phyloP scores from a whole-genome alignment of 2,329 filamentous ascomycete species.

The Tolypocladium pustulatum region DNA sequence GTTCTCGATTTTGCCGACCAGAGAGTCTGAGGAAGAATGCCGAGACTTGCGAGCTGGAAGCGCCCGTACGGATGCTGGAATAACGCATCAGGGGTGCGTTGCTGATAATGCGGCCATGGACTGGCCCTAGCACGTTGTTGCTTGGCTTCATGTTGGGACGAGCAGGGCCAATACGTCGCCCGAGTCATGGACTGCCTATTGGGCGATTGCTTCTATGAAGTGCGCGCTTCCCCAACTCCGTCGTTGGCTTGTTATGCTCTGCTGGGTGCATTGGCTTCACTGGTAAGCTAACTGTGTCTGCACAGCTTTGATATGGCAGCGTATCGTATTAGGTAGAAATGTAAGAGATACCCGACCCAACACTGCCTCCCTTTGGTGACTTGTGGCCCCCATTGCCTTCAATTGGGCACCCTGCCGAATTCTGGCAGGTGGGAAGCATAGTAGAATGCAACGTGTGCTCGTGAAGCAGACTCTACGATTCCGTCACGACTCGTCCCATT shows the following conservation, averaged over 20 bases:
- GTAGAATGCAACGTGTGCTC: background rate
- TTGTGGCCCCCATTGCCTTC: conserved; percentile 1
- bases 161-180: background rate
- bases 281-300: conserved; percentile 15
- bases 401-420: background rate
- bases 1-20: conserved; percentile 79
- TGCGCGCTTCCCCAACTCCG: background rate
- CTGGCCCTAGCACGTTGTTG: background rate
- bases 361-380: conserved; percentile 7
- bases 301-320: conserved; percentile 11
- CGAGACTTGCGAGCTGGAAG: background rate
- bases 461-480: background rate
- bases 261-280: conserved; percentile 17
- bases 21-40: conserved; percentile 37
- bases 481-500: background rate
- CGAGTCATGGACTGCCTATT: background rate
- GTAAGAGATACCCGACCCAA: conserved; percentile 22
- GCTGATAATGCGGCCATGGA: background rate
- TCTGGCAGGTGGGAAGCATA: background rate
- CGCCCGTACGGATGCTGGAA: background rate
- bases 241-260: conserved; percentile 13
- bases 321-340: conserved; percentile 19
- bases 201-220: conserved; percentile 2
- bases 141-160: background rate
- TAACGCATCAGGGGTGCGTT: background rate